phyloP scores from a whole-genome alignment of 306 rosid genomes.

The Clitoria ternatea region DNA sequence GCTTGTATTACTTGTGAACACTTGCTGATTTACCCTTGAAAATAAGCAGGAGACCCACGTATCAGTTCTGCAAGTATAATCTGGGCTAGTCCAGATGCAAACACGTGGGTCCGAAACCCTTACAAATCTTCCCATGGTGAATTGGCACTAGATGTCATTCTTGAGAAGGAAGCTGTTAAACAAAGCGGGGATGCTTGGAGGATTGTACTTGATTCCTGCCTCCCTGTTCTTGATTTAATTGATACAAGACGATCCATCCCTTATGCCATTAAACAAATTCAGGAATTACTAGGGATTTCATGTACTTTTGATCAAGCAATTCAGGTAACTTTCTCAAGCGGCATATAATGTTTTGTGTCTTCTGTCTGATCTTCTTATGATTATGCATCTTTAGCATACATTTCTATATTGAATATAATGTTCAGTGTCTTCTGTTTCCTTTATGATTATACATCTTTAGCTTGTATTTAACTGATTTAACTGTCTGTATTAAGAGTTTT shows the following conservation, averaged over 20 bases:
- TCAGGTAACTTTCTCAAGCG: constrained; percentile 40
- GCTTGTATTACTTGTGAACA: background rate
- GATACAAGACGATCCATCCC: constrained; percentile 87
- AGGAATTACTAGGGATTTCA: constrained; percentile 79
- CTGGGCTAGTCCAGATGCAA: constrained; percentile 79
- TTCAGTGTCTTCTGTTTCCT: too few species aligned
- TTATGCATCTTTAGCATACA: background rate
- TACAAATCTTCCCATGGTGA: constrained; percentile 62
- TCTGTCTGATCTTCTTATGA: background rate
- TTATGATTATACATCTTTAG: too few species aligned
- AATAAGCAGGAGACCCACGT: constrained; percentile 70
- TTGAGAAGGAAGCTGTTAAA: constrained; percentile 69
- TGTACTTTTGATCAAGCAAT: constrained; percentile 85
- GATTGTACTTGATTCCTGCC: constrained; percentile 76
- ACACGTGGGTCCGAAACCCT: constrained; percentile 71
- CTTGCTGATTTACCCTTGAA: background rate
- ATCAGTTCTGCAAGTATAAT: constrained; percentile 68
- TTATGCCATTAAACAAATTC: constrained; percentile 79
- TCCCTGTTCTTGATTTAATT: constrained; percentile 84
- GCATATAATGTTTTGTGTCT: background rate
- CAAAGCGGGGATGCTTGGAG: constrained; percentile 98
- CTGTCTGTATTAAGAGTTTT: too few species aligned
- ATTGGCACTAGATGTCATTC: constrained; percentile 68
- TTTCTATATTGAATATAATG: background rate
- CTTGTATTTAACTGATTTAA: too few species aligned